A percentile compares a stretch with the other conserved stretches of the same genome.
Conservation (phyloP, 192 early-diverging fungal species). For the Linnemannia exigua region DNA sequence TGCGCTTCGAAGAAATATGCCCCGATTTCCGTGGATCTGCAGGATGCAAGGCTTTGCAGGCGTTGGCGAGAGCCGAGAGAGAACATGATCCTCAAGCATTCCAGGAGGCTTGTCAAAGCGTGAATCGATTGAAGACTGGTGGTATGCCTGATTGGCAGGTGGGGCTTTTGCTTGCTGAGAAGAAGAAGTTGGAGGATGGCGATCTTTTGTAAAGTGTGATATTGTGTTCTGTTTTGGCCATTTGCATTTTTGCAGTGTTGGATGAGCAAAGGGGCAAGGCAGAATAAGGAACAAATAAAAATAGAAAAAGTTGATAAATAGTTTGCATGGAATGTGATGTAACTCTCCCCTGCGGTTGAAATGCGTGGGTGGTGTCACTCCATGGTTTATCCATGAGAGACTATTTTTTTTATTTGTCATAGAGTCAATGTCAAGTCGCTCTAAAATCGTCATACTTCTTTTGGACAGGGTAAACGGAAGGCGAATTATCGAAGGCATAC, state of each 20-base stretch:
- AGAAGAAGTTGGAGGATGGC: conserved; percentile 39
- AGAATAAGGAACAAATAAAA: neutral
- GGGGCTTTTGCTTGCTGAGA: conserved; percentile 32
- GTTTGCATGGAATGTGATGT: too few relatives aligned
- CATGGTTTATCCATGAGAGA: neutral
- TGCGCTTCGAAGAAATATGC: conserved; percentile 32
- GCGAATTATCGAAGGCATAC: neutral
- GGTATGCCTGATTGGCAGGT: conserved; percentile 54
- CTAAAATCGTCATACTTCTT: too few relatives aligned
- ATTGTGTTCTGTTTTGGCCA: neutral
- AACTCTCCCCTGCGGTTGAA: too few relatives aligned
- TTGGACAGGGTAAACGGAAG: too few relatives aligned
- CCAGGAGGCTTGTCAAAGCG: conserved; percentile 37
- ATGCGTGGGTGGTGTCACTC: too few relatives aligned
- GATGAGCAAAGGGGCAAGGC: neutral
- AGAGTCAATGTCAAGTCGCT: neutral
- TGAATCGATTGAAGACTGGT: conserved; percentile 15
- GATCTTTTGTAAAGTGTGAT: conserved; percentile 3
- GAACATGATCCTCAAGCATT: conserved; percentile 36
- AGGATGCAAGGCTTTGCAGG: conserved; percentile 9
- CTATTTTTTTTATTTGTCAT: neutral
- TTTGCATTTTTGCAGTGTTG: too few relatives aligned
- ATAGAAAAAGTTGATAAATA: too few relatives aligned
- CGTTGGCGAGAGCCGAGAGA: conserved; percentile 33
- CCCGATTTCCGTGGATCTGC: conserved; percentile 22